These are phyloP conservation scores for Apodospora peruviana DNA, from an alignment of 495 filamentous ascomycete species.

Conservation along the genomic window DNA sequence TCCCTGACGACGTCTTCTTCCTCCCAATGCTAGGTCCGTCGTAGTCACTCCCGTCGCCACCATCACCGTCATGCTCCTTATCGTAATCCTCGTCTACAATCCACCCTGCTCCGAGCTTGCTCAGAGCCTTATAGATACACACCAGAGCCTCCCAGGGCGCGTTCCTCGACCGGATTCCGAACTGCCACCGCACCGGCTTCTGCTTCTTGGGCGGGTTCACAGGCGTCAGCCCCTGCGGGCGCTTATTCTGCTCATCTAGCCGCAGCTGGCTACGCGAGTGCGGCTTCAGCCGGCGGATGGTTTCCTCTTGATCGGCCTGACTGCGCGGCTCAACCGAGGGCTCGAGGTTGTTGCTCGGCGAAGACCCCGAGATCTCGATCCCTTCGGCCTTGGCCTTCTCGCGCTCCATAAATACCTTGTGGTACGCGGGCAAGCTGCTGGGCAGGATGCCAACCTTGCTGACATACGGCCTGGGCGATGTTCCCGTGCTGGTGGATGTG, in stretches of 20 bases:
- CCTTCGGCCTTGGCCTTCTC: slow-evolving; percentile 44
- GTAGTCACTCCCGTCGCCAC: slow-evolving; percentile 16
- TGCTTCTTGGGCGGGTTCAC: slow-evolving; percentile 57
- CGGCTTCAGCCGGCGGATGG: slow-evolving; percentile 69
- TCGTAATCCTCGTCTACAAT: slow-evolving; percentile 53
- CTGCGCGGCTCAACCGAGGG: slow-evolving; percentile 50
- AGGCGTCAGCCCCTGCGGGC: slow-evolving; percentile 60
- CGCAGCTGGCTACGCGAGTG: slow-evolving; percentile 59
- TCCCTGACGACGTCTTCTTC: slow-evolving; percentile 8
- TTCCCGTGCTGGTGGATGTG: slow-evolving; percentile 37
- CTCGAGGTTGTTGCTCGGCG: slow-evolving; percentile 35
- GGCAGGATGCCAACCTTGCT: slow-evolving; percentile 87
- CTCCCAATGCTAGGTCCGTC: slow-evolving; percentile 11
- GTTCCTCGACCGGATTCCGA: slow-evolving; percentile 90
- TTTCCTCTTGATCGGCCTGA: slow-evolving; percentile 69
- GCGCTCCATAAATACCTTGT: slow-evolving; percentile 80
- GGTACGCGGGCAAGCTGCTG: slow-evolving; percentile 82
- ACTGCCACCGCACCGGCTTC: slow-evolving; percentile 85
- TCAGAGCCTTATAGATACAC: slow-evolving; percentile 86
- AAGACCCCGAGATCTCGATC: slow-evolving; percentile 29
- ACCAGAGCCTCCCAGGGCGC: slow-evolving; percentile 88
- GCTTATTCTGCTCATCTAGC: slow-evolving; percentile 55
- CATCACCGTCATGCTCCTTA: slow-evolving; percentile 25
- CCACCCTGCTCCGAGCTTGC: slow-evolving; percentile 85
- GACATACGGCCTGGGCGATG: slow-evolving; percentile 50